A percentile compares a stretch with the other conserved stretches of the same genome.
Conservation (phyloP, 1,284 basidiomycete genomes). For the Irpex sp. region DNA sequence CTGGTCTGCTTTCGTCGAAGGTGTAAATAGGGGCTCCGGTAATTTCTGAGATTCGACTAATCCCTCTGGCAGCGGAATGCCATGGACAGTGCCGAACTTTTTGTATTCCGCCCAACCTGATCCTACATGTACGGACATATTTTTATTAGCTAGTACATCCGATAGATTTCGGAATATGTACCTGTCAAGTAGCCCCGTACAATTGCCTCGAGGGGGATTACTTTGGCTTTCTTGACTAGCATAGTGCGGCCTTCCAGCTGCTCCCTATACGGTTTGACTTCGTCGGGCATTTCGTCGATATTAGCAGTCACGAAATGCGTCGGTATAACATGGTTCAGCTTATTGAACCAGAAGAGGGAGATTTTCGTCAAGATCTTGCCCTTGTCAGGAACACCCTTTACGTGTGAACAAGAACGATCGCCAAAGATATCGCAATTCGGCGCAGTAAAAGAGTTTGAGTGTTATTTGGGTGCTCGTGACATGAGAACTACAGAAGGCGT, state of each 20-base stretch:
- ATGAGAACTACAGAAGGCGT: slow-evolving; percentile 4
- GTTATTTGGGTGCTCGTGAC: slow-evolving; percentile 3
- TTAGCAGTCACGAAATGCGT: slow-evolving; percentile 84
- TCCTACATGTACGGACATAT: slow-evolving; percentile 43
- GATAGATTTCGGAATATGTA: slow-evolving; percentile 29
- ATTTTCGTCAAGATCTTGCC: slow-evolving; percentile 88
- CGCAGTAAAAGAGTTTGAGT: not conserved
- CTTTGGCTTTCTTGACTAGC: slow-evolving; percentile 88
- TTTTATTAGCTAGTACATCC: not conserved
- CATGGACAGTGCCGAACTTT: slow-evolving; percentile 85
- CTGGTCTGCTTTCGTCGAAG: slow-evolving; percentile 95
- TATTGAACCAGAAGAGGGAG: slow-evolving; percentile 94
- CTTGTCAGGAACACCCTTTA: slow-evolving; percentile 90
- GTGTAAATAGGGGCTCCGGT: slow-evolving; percentile 87
- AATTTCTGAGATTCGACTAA: slow-evolving; percentile 87
- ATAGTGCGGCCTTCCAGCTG: slow-evolving; percentile 85
- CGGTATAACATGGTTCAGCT: slow-evolving; percentile 73
- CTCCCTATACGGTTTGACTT: slow-evolving; percentile 64
- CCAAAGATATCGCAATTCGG: not conserved
- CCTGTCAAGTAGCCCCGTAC: slow-evolving; percentile 96
- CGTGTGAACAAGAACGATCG: not conserved
- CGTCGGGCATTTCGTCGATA: slow-evolving; percentile 71
- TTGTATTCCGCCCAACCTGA: slow-evolving; percentile 97
- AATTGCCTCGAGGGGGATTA: slow-evolving; percentile 95
- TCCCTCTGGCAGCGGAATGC: slow-evolving; percentile 72